Base-by-base conservation (phyloP, 139 green algal genomes). In the Micractinium conductrix region DNA sequence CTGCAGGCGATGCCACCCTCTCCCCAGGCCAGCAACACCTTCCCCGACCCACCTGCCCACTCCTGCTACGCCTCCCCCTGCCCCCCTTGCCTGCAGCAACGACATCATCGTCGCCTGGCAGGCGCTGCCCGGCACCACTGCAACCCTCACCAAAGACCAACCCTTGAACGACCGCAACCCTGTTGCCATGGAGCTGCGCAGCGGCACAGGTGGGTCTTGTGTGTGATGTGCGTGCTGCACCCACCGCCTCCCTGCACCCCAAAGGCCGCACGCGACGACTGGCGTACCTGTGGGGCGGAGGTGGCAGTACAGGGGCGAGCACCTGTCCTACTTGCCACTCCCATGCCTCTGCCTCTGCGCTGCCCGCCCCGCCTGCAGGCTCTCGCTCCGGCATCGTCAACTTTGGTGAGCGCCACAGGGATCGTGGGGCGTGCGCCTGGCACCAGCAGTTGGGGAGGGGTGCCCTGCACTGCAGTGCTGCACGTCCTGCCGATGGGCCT, bases 81-180 rank as follows among this genome's bases (percentile, higher is more conserved):
- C n/a, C 65, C 33, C 1, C 6, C 65, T 17, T 19, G 12, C 17
- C 22, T 19, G 50, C 80, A 78, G 83, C 28, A 83, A 83, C 45
- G 83, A 87, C 74, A 87, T 84, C 53, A 84, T 78, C 37, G 44
- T 83, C 12, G 83, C 83, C 2, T 90, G 86, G 86, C 65, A 81
- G 33, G 48, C 86, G 2, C 45, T 90, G 17, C 76, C 69, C 4
- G 70, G 68, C 28, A 85, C 86, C n/a, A 72, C 24, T 22, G 45
- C 85, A 4, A 45, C 55, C 12, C 83, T 90, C 33, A 85, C 85
- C 38, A 86, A 81, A 30, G 78, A 84, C 28, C 50, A 84, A 5
- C 83, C 87, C 6, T 74, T 90, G 38, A 87, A 83, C 45, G 45
- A 68, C 0, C 6, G 30, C 60, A 88, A 88, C 62, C 37, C 30